These are phyloP conservation scores for Apostasia ramifera DNA, from an alignment of 106 monocot genomes.

Conservation along the genomic window DNA sequence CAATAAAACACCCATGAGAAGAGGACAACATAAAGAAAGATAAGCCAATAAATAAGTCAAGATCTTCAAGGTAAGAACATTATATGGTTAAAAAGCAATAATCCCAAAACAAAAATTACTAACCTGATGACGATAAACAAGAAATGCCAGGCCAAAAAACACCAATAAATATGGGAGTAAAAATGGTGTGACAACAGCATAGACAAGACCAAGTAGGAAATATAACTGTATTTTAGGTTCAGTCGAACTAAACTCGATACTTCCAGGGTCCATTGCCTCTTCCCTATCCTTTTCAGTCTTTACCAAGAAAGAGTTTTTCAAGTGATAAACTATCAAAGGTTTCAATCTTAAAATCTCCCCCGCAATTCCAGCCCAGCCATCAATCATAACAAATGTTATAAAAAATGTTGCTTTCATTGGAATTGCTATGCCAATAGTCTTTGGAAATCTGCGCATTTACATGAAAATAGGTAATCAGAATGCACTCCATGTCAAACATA, in stretches of 20 bases:
- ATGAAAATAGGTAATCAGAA: neutral
- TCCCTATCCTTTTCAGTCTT: slow-evolving; percentile 86
- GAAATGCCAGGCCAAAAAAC: slow-evolving; percentile 59
- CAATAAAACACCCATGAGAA: neutral
- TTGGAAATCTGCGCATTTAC: slow-evolving; percentile 44
- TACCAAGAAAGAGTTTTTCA: slow-evolving; percentile 72
- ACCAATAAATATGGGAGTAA: slow-evolving; percentile 70
- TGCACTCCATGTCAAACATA: neutral
- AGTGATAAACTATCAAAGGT: slow-evolving; percentile 56
- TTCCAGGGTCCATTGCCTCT: slow-evolving; percentile 75
- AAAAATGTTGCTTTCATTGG: slow-evolving; percentile 86
- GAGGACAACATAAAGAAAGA: neutral
- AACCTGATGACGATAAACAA: slow-evolving; percentile 80
- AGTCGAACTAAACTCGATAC: slow-evolving; percentile 45
- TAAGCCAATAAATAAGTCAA: neutral
- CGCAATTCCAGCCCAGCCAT: slow-evolving; percentile 81
- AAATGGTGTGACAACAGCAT: slow-evolving; percentile 65
- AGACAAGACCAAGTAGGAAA: slow-evolving; percentile 79
- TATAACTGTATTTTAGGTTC: slow-evolving; percentile 75
- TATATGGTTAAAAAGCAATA: neutral
- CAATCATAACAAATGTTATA: slow-evolving; percentile 80
- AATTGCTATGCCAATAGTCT: slow-evolving; percentile 61
- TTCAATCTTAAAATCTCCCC: slow-evolving; percentile 65
- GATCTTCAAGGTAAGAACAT: neutral
- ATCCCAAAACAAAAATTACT: neutral